Conservation (phyloP, 129 eudicot species). For the Escallonia herrerae region DNA sequence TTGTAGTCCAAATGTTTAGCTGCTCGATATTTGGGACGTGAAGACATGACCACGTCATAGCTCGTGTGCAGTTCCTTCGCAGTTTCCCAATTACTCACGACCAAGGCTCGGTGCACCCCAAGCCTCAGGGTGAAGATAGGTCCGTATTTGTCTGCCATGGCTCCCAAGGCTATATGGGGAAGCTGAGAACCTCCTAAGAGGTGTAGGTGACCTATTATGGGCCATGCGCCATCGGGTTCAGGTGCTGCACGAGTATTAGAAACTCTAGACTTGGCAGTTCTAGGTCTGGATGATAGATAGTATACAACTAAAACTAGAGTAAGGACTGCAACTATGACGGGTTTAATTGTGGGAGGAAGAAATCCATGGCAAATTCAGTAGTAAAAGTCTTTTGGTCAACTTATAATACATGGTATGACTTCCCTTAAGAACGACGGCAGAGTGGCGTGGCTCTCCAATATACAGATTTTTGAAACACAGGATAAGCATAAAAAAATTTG, state of each 20-base stretch:
- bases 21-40: constrained; percentile 13
- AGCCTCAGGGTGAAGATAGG: no score
- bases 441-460: no score
- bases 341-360: not conserved
- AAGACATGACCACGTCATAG: constrained; percentile 12
- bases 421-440: no score
- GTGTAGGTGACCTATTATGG: constrained; percentile 30
- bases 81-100: constrained; percentile 20
- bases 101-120: constrained; percentile 18
- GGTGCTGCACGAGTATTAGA: constrained; percentile 6
- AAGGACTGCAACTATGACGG: not conserved
- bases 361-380: not conserved
- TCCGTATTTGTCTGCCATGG: constrained; percentile 30
- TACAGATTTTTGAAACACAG: no score
- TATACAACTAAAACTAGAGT: constrained; percentile 6
- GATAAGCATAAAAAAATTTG: no score
- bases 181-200: constrained; percentile 2
- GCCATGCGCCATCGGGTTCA: constrained; percentile 21
- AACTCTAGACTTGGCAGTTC: not conserved
- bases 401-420: no score
- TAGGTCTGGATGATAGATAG: not conserved
- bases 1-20: constrained; percentile 17
- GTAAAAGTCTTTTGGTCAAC: no score
- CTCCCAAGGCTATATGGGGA: constrained; percentile 18
- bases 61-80: constrained; percentile 27